A percentile compares a stretch with the other conserved stretches of the same genome.
Evolutionary conservation across 1,284 basidiomycete species (phyloP).

Genomic region (Ganoderma lingzhi): DNA sequence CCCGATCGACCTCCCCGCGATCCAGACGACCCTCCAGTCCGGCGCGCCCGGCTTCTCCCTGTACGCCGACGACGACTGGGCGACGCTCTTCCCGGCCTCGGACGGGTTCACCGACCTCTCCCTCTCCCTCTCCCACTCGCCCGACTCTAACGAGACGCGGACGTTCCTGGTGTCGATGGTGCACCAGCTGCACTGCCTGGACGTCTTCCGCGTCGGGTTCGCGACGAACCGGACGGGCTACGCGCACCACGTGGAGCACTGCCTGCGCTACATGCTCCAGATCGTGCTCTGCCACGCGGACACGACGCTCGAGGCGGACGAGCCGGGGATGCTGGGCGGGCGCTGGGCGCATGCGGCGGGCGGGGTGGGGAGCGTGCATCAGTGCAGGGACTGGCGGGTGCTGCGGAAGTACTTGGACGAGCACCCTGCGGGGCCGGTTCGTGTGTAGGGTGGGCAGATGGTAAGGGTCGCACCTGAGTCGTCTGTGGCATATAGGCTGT

Average conservation of each 20-base stretch:
- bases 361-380: constrained; percentile 35
- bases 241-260: constrained; percentile 48
- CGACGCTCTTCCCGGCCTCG: constrained; percentile 45
- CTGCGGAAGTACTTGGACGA: constrained; percentile 43
- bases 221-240: constrained; percentile 36
- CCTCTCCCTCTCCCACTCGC: constrained; percentile 28
- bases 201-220: constrained; percentile 35
- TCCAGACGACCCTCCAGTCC: constrained; percentile 24
- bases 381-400: constrained; percentile 48
- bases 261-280: constrained; percentile 49
- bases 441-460: not conserved
- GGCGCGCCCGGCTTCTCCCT: constrained; percentile 26
- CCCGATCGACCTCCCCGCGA: constrained; percentile 28
- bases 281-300: constrained; percentile 49
- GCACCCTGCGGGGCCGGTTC: constrained; percentile 24
- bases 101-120: constrained; percentile 46
- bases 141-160: constrained; percentile 5
- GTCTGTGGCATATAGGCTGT: too few relatives aligned
- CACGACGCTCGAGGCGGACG: constrained; percentile 48
- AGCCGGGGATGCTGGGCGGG: constrained; percentile 35
- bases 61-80: constrained; percentile 45
- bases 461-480: too few relatives aligned
- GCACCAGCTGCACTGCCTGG: constrained; percentile 40
- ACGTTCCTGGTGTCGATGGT: constrained; percentile 36
- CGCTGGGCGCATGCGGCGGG: constrained; percentile 31